phyloP scores from a whole-genome alignment of 352 stramenopile genomes.

The Pythium folliculosum region DNA sequence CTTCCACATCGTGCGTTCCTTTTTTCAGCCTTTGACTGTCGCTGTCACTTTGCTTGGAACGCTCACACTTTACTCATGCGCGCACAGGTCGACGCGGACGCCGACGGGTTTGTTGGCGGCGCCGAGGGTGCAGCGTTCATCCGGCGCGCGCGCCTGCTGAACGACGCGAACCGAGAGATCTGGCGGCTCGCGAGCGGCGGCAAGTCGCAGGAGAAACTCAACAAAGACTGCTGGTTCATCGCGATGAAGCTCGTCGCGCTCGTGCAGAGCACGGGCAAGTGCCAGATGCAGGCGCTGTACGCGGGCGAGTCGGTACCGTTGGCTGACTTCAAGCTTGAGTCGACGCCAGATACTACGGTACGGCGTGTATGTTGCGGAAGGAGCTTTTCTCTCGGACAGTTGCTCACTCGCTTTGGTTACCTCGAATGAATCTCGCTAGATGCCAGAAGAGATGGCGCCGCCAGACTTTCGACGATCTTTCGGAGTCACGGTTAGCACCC shows the following conservation, averaged over 20 bases:
- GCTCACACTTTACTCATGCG: not conserved
- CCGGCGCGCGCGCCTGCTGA: conserved; percentile 70
- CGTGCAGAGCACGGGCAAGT: conserved; percentile 82
- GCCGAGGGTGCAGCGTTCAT: conserved; percentile 82
- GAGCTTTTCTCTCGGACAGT: not conserved
- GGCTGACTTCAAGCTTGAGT: conserved; percentile 80
- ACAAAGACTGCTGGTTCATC: conserved; percentile 90
- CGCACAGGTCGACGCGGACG: conserved; percentile 71
- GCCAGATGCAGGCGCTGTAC: conserved; percentile 84
- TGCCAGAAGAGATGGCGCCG: conserved; percentile 45
- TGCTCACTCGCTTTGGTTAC: not conserved
- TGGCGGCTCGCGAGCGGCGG: conserved; percentile 88
- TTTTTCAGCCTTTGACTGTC: not conserved
- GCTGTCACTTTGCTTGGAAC: not conserved
- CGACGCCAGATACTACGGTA: conserved; percentile 75
- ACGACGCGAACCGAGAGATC: conserved; percentile 88
- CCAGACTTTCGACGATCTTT: conserved; percentile 64
- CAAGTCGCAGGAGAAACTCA: conserved; percentile 84
- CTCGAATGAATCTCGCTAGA: conserved; percentile 27
- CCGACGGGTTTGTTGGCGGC: conserved; percentile 75
- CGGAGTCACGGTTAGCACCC: conserved; percentile 74
- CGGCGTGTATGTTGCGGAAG: not conserved
- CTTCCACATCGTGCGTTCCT: conserved; percentile 73
- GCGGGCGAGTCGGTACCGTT: conserved; percentile 65
- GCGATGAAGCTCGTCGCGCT: conserved; percentile 90